Base-by-base conservation (phyloP, 495 filamentous ascomycete species). In the Penicillium diatomitis region DNA sequence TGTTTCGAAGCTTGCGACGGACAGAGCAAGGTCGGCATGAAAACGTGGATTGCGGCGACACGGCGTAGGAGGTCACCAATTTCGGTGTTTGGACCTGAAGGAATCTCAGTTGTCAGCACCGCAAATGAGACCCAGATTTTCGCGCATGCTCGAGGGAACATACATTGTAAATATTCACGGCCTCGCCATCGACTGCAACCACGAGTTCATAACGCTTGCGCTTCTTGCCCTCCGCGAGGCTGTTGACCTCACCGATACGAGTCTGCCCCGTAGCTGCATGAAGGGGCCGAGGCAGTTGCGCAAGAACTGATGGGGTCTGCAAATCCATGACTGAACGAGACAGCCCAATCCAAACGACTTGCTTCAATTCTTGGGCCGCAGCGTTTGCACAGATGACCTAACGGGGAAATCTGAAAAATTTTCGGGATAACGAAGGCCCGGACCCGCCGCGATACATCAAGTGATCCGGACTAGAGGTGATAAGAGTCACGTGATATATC, bases 121-220 rank as follows among this genome's bases (percentile, higher is more conserved):
- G 20, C 10, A n/a, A n/a, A 4, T 11, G 12, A 33, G 2, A 20
- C 20, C 20, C 20, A 20, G 20, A 2, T 20, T 20, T 20, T 20
- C 20, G 20, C 20, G 20, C 20, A 20, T 20, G 20, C 20, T 20
- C 2, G 20, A 20, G n/a, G 5, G 40, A 42, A 37, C 76, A 51
- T 68, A 98, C 91, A 76, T 96, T 85, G 69, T 96, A 96, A 41
- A 99, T 81, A 62, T 89, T 92, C 9, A 96, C 76, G 9, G 87
- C 84, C 60, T 96, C 89, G 47, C 90, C 89, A 69, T 99, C 89
- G 57, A 96, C 81, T 6, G 86, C 87, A 6, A 92, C 81, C 8
- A 79, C 86, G 46, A 97, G 67, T 66, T 99, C 94, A 56, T 78
- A 75, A 54, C 92, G 77, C 70, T 96, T 96, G 59, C 86, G 79